Conservation (phyloP, 306 rosid species). For the Arachis hypogaea region DNA sequence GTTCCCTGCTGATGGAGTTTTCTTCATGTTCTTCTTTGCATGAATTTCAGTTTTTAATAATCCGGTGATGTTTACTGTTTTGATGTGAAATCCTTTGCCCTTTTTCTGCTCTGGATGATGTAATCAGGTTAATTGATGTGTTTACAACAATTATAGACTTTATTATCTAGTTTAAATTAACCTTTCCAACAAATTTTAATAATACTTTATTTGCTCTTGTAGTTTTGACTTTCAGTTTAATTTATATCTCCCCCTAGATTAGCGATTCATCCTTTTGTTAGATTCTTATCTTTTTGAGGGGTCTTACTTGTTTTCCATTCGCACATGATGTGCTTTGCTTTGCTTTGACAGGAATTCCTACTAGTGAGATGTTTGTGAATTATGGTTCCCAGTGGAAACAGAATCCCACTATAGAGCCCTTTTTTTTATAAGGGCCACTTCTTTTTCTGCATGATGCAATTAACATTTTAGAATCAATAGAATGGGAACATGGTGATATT, state of each 20-base stretch:
- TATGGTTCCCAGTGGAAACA: conserved; percentile 43
- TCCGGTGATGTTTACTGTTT: conserved; percentile 28
- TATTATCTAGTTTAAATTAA: conserved; percentile 26
- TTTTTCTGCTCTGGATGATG: conserved; percentile 40
- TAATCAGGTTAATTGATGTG: conserved; percentile 21
- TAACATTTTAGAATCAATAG: conserved; percentile 41
- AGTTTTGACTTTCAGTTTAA: conserved; percentile 24
- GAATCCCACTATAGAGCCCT: conserved; percentile 39
- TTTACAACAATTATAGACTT: conserved; percentile 21
- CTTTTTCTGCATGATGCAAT: conserved; percentile 41
- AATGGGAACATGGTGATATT: conserved; percentile 47
- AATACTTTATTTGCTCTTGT: conserved; percentile 12
- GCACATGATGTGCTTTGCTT: conserved; percentile 6
- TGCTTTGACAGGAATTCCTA: conserved; percentile 8
- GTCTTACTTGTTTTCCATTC: conserved; percentile 38
- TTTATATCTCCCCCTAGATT: not conserved
- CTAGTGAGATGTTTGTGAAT: conserved; percentile 38
- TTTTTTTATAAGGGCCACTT: conserved; percentile 33
- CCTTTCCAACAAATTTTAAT: conserved; percentile 8
- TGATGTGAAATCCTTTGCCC: conserved; percentile 33
- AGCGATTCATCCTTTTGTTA: conserved; percentile 9
- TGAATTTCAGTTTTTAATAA: conserved; percentile 27
- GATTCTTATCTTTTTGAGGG: conserved; percentile 19
- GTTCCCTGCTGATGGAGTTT: conserved; percentile 28
- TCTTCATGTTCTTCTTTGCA: not conserved